Evolutionary conservation across 306 rosid species (phyloP).

Genomic region (Myrica gale): DNA sequence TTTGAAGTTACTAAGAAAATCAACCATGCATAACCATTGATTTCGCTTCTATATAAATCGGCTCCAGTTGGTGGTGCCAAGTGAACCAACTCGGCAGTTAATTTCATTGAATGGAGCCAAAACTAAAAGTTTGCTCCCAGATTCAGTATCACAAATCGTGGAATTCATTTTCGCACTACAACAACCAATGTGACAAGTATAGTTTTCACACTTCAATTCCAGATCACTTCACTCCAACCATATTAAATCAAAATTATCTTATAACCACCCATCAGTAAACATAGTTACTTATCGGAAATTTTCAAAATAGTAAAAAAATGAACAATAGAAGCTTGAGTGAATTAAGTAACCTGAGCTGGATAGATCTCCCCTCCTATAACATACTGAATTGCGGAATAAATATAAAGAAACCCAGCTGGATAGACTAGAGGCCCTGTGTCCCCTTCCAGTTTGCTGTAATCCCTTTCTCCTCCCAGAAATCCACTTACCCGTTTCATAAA

Average conservation of each 20-base stretch:
- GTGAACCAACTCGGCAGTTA: neutral
- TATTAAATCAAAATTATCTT: neutral
- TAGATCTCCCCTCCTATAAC: conserved; percentile 64
- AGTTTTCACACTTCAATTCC: neutral
- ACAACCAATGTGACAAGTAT: neutral
- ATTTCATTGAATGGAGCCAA: neutral
- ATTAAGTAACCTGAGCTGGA: conserved; percentile 70
- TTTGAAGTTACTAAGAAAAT: neutral
- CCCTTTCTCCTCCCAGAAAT: conserved; percentile 80
- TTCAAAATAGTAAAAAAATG: neutral
- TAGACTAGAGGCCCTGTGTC: conserved; percentile 96
- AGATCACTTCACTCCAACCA: neutral
- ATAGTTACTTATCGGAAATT: neutral
- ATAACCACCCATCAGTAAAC: neutral
- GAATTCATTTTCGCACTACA: neutral
- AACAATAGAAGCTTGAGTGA: neutral
- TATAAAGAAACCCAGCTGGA: conserved; percentile 85
- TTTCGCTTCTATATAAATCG: neutral
- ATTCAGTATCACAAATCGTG: neutral
- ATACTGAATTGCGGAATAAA: conserved; percentile 68
- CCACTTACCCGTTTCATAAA: conserved; percentile 47
- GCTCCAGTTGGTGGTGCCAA: neutral
- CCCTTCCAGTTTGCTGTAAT: conserved; percentile 75
- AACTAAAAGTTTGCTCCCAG: neutral
- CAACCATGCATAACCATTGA: neutral